phyloP scores from a whole-genome alignment of 2,329 filamentous ascomycete species.

The Colletotrichum tamarilloi region DNA sequence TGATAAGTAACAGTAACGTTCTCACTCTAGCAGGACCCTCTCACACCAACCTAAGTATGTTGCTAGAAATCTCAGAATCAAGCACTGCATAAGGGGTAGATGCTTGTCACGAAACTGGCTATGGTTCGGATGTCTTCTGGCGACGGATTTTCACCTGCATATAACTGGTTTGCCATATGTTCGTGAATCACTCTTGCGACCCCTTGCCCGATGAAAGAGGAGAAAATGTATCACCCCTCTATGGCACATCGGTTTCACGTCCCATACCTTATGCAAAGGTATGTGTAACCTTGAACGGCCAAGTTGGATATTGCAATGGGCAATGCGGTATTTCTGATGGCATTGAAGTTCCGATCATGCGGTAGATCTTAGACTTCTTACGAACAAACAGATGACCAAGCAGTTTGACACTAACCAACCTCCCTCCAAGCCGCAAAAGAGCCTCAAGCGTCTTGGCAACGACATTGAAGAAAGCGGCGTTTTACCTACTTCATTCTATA shows the following conservation, averaged over 20 bases:
- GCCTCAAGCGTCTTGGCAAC: not conserved
- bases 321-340: not conserved
- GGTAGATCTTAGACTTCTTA: not conserved
- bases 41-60: not conserved
- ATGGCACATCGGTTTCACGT: not conserved
- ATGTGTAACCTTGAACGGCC: not conserved
- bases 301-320: not conserved
- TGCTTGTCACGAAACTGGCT: not conserved
- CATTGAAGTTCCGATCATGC: not conserved
- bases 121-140: too few species aligned
- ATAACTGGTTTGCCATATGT: not conserved
- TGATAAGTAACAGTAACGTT: not conserved
- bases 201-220: not conserved
- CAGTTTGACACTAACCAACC: not conserved
- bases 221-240: not conserved
- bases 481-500: not conserved
- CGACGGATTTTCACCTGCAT: not conserved
- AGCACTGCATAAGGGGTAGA: too few species aligned
- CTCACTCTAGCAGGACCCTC: not conserved
- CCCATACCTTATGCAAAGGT: not conserved
- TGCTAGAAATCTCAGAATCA: accelerated
- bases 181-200: not conserved
- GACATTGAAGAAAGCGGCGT: not conserved
- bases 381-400: not conserved
- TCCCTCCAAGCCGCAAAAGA: not conserved